A percentile compares a stretch with the other conserved stretches of the same genome.
These are phyloP conservation scores for Astrephomene gubernaculifera DNA, from an alignment of 139 green algal genomes.

Conservation along the genomic window DNA sequence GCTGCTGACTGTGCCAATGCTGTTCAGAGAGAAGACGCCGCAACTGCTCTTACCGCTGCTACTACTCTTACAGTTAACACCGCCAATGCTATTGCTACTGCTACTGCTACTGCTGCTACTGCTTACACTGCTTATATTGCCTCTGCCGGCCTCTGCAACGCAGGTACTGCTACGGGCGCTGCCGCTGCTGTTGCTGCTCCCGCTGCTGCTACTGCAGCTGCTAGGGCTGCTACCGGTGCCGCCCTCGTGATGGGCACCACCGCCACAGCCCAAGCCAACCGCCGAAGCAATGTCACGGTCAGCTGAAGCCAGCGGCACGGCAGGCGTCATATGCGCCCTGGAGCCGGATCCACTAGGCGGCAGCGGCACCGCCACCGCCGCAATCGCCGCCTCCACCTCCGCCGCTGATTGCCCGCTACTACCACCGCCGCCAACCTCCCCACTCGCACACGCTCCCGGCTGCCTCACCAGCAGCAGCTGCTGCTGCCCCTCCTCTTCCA, in stretches of 20 bases:
- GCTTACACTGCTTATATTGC: background rate
- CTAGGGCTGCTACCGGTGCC: too few species aligned
- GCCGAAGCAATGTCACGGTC: background rate
- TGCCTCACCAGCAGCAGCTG: background rate
- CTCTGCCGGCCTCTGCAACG: background rate
- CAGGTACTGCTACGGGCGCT: background rate
- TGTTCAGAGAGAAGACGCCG: too few species aligned
- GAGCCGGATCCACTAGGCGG: background rate
- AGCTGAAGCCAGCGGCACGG: background rate
- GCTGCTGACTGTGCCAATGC: too few species aligned
- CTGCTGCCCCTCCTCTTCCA: too few species aligned
- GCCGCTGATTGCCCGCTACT: too few species aligned
- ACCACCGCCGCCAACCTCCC: too few species aligned
- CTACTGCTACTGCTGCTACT: constrained; percentile 22
- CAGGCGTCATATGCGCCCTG: background rate
- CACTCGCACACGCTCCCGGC: too few species aligned
- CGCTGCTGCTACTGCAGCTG: too few species aligned
- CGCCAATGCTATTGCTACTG: background rate
- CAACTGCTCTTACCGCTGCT: too few species aligned
- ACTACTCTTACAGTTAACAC: background rate
- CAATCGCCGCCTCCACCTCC: background rate
- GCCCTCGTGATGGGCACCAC: too few species aligned
- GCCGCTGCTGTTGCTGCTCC: too few species aligned
- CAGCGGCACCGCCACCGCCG: constrained; percentile 6
- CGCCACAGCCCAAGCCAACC: background rate